These are phyloP conservation scores for Alternaria atra DNA, from an alignment of 2,329 filamentous ascomycete genomes.

Conservation along the genomic window DNA sequence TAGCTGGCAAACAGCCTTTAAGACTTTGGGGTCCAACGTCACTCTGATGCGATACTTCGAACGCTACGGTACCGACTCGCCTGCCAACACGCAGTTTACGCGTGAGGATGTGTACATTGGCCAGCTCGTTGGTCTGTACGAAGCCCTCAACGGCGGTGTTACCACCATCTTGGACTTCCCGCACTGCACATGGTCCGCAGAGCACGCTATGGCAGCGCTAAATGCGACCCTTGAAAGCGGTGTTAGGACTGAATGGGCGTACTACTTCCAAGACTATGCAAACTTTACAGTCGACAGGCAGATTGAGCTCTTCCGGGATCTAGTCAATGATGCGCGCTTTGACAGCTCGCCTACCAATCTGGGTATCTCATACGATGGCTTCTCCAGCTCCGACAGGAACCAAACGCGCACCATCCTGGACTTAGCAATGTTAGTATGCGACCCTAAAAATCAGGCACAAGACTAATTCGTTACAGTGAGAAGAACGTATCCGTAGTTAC, in stretches of 20 bases:
- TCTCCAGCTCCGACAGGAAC: constrained; percentile 7
- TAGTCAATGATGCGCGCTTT: constrained; percentile 4
- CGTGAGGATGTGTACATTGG: constrained; percentile 36
- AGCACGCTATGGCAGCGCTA: constrained; percentile 56
- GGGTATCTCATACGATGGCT: constrained; percentile 15
- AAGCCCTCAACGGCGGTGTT: constrained; percentile 62
- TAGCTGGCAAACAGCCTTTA: constrained; percentile 63
- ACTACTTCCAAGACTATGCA: constrained; percentile 9
- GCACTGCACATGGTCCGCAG: constrained; percentile 51
- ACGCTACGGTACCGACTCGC: constrained; percentile 20
- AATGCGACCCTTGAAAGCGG: constrained; percentile 60
- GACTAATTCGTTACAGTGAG: constrained; percentile 6
- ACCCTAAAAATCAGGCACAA: neutral
- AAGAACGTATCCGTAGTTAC: constrained; percentile 54
- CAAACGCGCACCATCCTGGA: constrained; percentile 10
- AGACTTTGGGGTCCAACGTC: constrained; percentile 63
- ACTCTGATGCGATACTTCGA: constrained; percentile 39
- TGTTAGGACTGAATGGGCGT: neutral
- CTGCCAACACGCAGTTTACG: constrained; percentile 12
- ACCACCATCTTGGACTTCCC: constrained; percentile 58
- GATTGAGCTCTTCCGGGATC: constrained; percentile 1
- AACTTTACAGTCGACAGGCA: constrained; percentile 14
- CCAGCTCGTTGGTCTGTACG: constrained; percentile 54
- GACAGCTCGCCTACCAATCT: constrained; percentile 7
- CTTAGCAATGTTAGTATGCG: constrained; percentile 9